Percentiles rank a stretch among this genome's conserved stretches.
These are phyloP conservation scores for Atkinsonella hypoxylon DNA, from an alignment of 2,329 filamentous ascomycete genomes.

Conservation along the genomic window DNA sequence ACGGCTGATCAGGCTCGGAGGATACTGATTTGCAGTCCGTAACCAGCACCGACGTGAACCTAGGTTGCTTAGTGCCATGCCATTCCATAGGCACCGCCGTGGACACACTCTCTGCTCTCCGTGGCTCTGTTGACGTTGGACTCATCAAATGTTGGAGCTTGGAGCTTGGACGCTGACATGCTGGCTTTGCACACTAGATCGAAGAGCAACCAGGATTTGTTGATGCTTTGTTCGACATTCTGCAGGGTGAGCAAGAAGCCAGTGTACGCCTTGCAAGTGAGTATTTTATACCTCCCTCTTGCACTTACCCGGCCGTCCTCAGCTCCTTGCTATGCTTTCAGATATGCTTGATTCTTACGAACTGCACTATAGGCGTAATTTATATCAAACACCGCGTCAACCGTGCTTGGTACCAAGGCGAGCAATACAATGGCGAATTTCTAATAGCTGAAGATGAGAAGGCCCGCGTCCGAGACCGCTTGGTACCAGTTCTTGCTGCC, in stretches of 20 bases:
- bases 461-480: conserved; percentile 68
- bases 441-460: conserved; percentile 85
- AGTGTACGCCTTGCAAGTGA: conserved; percentile 81
- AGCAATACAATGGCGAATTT: conserved; percentile 61
- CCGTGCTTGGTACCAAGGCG: conserved; percentile 73
- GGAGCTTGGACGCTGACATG: neutral
- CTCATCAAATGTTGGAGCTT: neutral
- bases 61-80: neutral
- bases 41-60: neutral
- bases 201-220: conserved; percentile 85
- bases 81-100: neutral
- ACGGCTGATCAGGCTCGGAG: neutral
- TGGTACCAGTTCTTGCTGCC: conserved; percentile 78
- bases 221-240: conserved; percentile 79
- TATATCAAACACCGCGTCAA: conserved; percentile 97
- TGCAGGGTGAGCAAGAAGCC: conserved; percentile 77
- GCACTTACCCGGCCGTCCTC: conserved; percentile 4
- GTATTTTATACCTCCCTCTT: conserved; percentile 21
- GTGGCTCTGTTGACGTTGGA: neutral
- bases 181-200: conserved; percentile 43
- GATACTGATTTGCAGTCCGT: neutral
- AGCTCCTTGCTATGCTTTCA: conserved; percentile 1
- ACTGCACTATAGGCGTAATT: conserved; percentile 58
- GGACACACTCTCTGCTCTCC: neutral
- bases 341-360: conserved; percentile 9